Conservation (phyloP, 208 protist genomes). For the Trypanosoma congolense region DNA sequence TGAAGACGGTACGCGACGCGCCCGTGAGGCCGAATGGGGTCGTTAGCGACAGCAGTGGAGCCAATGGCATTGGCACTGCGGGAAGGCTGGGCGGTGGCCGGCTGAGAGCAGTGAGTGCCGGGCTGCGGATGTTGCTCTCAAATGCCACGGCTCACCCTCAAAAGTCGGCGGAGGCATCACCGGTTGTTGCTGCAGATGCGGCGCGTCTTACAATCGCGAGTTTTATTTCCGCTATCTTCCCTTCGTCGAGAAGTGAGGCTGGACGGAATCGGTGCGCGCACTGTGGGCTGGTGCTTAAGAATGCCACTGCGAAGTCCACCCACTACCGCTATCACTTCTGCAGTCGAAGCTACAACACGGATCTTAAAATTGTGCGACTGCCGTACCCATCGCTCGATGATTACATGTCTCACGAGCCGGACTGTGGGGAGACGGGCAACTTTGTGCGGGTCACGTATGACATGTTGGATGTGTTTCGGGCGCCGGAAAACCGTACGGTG, state of each 20-base stretch:
- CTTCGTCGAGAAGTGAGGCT: slow-evolving; percentile 22
- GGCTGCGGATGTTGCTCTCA: slow-evolving; percentile 12
- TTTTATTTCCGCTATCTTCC: slow-evolving; percentile 67
- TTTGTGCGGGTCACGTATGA: slow-evolving; percentile 21
- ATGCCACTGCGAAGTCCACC: slow-evolving; percentile 39
- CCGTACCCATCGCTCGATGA: slow-evolving; percentile 48
- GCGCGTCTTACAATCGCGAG: slow-evolving; percentile 41
- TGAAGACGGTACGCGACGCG: slow-evolving; percentile 41
- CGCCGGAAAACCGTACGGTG: slow-evolving; percentile 17
- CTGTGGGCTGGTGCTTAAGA: slow-evolving; percentile 52
- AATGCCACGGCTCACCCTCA: no score
- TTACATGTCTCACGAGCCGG: slow-evolving; percentile 24
- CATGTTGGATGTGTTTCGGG: slow-evolving; percentile 21
- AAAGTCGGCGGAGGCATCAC: no score
- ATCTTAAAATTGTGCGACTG: slow-evolving; percentile 69
- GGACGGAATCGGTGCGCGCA: slow-evolving; percentile 50
- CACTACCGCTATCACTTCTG: slow-evolving; percentile 83
- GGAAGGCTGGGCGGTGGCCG: no score
- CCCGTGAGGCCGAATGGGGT: no score
- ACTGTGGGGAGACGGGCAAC: slow-evolving; percentile 12
- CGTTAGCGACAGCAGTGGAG: no score
- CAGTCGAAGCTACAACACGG: slow-evolving; percentile 46
- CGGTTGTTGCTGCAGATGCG: slow-evolving; percentile 28
- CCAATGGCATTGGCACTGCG: no score
- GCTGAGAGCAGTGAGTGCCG: slow-evolving; percentile 4